phyloP scores from a whole-genome alignment of 345 rosid genomes.

The Lepidium aucheri region DNA sequence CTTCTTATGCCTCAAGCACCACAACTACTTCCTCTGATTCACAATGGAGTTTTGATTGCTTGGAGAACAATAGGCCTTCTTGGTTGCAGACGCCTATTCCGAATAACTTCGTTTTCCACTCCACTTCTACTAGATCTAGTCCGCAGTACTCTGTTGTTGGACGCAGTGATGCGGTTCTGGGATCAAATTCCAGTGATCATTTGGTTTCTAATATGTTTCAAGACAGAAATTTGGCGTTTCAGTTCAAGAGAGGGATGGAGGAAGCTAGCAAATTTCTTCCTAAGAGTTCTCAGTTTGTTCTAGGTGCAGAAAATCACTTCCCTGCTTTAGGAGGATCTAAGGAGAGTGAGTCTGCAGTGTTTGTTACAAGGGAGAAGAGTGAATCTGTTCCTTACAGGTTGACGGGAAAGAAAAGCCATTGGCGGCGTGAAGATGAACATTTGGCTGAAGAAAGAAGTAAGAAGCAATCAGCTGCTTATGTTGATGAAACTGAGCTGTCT shows the following conservation, averaged over 20 bases:
- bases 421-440: slow-evolving; percentile 37
- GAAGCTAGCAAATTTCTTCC: slow-evolving; percentile 84
- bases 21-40: slow-evolving; percentile 32
- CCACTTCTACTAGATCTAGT: slow-evolving; percentile 21
- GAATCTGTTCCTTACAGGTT: slow-evolving; percentile 21
- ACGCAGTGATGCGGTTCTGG: slow-evolving; percentile 18
- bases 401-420: slow-evolving; percentile 42
- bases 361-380: not conserved
- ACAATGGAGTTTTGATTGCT: slow-evolving; percentile 33
- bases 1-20: slow-evolving; percentile 26
- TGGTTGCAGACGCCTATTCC: slow-evolving; percentile 26
- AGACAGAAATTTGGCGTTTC: slow-evolving; percentile 32
- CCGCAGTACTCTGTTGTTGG: slow-evolving; percentile 2
- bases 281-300: slow-evolving; percentile 28
- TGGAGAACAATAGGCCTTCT: slow-evolving; percentile 26
- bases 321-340: not conserved
- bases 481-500: slow-evolving; percentile 39
- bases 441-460: slow-evolving; percentile 45
- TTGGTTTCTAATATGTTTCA: slow-evolving; percentile 31
- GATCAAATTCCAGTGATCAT: slow-evolving; percentile 31
- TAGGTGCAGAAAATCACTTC: slow-evolving; percentile 26
- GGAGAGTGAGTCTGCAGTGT: not conserved
- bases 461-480: slow-evolving; percentile 44
- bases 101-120: slow-evolving; percentile 39
- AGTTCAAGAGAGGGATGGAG: slow-evolving; percentile 59